Evolutionary conservation across 768 basidiomycete species (phyloP).

Genomic region (Tulasnella sp.): DNA sequence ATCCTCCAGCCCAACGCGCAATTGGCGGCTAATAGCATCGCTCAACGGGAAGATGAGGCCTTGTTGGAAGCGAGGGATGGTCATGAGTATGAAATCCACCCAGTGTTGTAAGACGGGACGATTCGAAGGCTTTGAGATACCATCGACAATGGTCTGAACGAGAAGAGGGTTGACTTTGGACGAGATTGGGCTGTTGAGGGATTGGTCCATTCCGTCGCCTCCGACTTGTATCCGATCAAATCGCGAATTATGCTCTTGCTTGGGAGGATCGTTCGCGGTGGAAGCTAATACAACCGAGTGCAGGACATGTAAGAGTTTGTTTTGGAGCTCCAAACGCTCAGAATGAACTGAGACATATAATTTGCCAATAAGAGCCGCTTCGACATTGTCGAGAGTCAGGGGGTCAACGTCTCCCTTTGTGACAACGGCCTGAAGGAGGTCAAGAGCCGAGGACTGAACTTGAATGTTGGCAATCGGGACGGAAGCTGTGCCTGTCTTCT

Average conservation of each 20-base stretch:
- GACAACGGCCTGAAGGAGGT: slow-evolving; percentile 72
- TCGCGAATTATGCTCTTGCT: neutral
- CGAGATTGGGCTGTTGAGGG: slow-evolving; percentile 19
- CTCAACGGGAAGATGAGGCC: slow-evolving; percentile 59
- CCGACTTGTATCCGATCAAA: neutral
- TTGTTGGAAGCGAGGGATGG: slow-evolving; percentile 73
- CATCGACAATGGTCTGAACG: slow-evolving; percentile 69
- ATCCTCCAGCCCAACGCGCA: slow-evolving; percentile 46
- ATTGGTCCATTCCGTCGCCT: neutral
- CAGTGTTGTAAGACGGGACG: slow-evolving; percentile 83
- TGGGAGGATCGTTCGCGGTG: slow-evolving; percentile 18
- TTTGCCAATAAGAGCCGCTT: slow-evolving; percentile 60
- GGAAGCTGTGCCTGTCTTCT: slow-evolving; percentile 30
- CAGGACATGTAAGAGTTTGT: slow-evolving; percentile 82
- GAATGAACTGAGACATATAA: slow-evolving; percentile 63
- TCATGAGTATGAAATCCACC: slow-evolving; percentile 93
- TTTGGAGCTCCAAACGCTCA: slow-evolving; percentile 70
- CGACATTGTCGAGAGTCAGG: slow-evolving; percentile 47
- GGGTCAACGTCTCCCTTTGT: slow-evolving; percentile 69
- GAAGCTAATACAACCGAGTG: slow-evolving; percentile 73
- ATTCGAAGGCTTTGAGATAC: slow-evolving; percentile 56
- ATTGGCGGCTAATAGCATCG: slow-evolving; percentile 66
- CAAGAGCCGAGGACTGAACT: slow-evolving; percentile 65
- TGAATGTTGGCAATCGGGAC: slow-evolving; percentile 52
- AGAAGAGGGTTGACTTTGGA: slow-evolving; percentile 55